Percentiles rank a stretch among this genome's conserved stretches.
phyloP scores from a whole-genome alignment of 2,329 filamentous ascomycete genomes.

The Hymenoscyphus fructigenus region DNA sequence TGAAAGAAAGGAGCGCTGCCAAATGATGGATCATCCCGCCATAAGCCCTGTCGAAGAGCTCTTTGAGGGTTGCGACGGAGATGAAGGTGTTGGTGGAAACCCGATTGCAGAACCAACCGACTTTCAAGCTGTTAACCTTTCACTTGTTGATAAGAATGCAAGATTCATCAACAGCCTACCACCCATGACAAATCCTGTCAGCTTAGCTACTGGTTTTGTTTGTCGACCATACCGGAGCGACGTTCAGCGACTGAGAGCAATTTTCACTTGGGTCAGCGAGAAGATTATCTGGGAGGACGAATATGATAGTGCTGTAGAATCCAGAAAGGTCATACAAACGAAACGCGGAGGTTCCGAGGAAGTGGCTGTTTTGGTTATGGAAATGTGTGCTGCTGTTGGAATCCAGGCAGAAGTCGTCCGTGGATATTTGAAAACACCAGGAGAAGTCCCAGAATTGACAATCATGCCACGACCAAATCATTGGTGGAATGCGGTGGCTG shows the following conservation, averaged over 20 bases:
- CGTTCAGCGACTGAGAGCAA: slow-evolving; percentile 86
- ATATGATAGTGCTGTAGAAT: slow-evolving; percentile 80
- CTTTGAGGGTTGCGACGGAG: slow-evolving; percentile 79
- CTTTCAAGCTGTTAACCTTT: slow-evolving; percentile 76
- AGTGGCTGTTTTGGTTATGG: slow-evolving; percentile 81
- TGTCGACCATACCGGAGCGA: slow-evolving; percentile 94
- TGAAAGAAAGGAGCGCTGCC: slow-evolving; percentile 83
- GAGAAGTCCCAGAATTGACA: slow-evolving; percentile 77
- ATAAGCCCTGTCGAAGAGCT: slow-evolving; percentile 89
- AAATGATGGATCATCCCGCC: slow-evolving; percentile 90
- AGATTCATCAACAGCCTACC: slow-evolving; percentile 85
- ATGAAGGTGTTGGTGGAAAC: slow-evolving; percentile 82
- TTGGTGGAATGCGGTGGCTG: slow-evolving; percentile 94
- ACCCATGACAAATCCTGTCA: slow-evolving; percentile 75
- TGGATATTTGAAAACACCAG: slow-evolving; percentile 88
- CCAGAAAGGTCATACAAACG: slow-evolving; percentile 77
- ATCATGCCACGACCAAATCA: slow-evolving; percentile 88
- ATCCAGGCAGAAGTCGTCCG: slow-evolving; percentile 83
- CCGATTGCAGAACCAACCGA: slow-evolving; percentile 81
- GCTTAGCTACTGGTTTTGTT: slow-evolving; percentile 85
- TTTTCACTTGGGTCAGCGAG: slow-evolving; percentile 97
- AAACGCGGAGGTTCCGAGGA: slow-evolving; percentile 86
- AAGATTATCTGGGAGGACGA: slow-evolving; percentile 95
- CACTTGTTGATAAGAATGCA: slow-evolving; percentile 91
- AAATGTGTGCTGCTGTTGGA: slow-evolving; percentile 91